Percentiles rank a stretch among this genome's conserved stretches.
Conservation (phyloP, 805 yeast genomes). For the Sugiyamaella qingdaonensis region DNA sequence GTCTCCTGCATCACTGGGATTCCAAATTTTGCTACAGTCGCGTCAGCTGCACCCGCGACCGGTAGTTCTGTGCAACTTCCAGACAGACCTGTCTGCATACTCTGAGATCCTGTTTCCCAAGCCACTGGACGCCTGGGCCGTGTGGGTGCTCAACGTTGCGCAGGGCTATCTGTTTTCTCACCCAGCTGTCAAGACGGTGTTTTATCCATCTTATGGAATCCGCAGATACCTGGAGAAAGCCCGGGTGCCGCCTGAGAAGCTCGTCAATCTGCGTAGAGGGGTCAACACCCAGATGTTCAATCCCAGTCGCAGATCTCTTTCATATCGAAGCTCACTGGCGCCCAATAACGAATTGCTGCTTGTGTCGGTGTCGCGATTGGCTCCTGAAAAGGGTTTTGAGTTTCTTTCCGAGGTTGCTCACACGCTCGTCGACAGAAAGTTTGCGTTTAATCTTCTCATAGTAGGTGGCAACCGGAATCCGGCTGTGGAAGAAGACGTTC, state of each 20-base stretch:
- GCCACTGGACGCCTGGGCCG: neutral
- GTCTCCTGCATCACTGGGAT: neutral
- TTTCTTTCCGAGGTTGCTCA: conserved; percentile 3
- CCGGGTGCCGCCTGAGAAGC: neutral
- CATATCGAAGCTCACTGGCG: neutral
- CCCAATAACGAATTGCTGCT: neutral
- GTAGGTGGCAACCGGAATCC: conserved; percentile 2
- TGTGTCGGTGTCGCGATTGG: conserved; percentile 2
- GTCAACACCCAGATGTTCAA: neutral
- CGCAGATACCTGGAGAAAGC: conserved; percentile 2
- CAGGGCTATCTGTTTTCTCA: conserved; percentile 6
- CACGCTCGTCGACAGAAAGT: neutral
- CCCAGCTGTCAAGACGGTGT: conserved; percentile 1
- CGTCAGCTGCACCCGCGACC: neutral
- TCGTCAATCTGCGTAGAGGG: conserved; percentile 1
- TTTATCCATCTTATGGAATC: conserved; percentile 3
- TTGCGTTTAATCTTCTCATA: conserved; percentile 3
- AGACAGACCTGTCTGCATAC: conserved; percentile 2
- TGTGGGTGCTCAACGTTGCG: conserved; percentile 2
- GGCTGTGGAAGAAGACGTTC: conserved; percentile 1
- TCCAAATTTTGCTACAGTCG: neutral
- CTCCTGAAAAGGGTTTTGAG: conserved; percentile 6
- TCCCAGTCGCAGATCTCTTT: neutral
- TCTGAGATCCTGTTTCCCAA: conserved; percentile 1
- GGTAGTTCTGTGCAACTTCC: conserved; percentile 2